Evolutionary conservation across 208 protist genomes (phyloP), one percentile per base, ranked within the genome.

Genomic region (Herpetomonas tarakana): DNA sequence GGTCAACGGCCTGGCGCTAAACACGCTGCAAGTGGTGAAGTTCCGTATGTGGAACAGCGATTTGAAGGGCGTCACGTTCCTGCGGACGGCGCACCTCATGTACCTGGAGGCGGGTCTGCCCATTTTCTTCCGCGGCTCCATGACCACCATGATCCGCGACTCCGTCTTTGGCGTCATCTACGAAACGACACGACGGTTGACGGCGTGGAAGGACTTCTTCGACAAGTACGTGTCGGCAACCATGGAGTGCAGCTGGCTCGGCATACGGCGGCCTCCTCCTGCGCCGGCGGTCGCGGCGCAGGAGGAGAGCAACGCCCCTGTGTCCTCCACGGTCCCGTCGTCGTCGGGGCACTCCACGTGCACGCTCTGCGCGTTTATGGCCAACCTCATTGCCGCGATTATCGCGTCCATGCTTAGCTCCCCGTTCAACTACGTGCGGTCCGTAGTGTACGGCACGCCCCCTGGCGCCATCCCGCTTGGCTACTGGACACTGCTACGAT

Each of bases 21-120:
- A 96, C 64, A 74, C 74, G 14, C 69, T 96, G 28, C 91, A 96
- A 62, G 79, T 80, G 18, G 85, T 96, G 19, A 96, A 96, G 69
- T 96, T 93, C 46, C 80, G 85, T 29, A 96, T 94, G 91, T 96
- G 91, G 87, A 92, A 81, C 70, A 73, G 54, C 0, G 71, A 89
- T 28, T 69, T 60, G 22, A 64, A 57, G 25, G 71, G 76, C 31
- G 56, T 79, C 29, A 83, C 71, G 1, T 96, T 96, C 69, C 47
- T 73, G n/a, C 41, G 58, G 12, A 89, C 83, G 6, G 69, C 85
- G 7, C 2, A 39, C 3, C 60, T 84, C 49, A 86, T 89, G 78
- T 93, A 86, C 50, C 53, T 53, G 18, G 83, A 93, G 51, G 85
- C 71, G 12, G 91, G 91, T 11, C 3, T 76, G 0, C 62, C 62